Evolutionary conservation across 306 rosid genomes (phyloP).

Genomic region (Cyamopsis tetragonoloba): DNA sequence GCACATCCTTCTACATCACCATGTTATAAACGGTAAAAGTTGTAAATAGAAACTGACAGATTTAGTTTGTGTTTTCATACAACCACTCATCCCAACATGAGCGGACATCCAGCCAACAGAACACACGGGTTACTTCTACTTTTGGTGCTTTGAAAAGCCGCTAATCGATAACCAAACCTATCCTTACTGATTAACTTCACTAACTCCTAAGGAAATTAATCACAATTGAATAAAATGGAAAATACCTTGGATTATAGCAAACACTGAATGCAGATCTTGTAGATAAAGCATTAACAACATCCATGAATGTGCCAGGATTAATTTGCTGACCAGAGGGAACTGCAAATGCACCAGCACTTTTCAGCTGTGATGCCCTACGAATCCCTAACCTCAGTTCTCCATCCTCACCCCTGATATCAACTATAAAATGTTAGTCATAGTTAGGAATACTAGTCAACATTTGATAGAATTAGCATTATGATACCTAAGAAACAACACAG

Average conservation of each 20-base stretch:
- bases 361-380: conserved; percentile 80
- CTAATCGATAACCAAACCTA: no score
- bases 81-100: no score
- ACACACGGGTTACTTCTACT: no score
- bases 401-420: conserved; percentile 70
- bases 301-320: conserved; percentile 46
- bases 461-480: neutral
- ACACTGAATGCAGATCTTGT: conserved; percentile 56
- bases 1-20: neutral
- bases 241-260: conserved; percentile 86
- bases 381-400: conserved; percentile 90
- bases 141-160: no score
- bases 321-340: conserved; percentile 50
- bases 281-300: conserved; percentile 67
- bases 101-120: no score
- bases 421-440: neutral
- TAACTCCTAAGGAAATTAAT: neutral
- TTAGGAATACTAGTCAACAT: neutral
- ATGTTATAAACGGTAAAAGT: no score
- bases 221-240: neutral
- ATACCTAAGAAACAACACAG: conserved; percentile 94
- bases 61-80: no score
- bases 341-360: conserved; percentile 49
- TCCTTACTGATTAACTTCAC: neutral
- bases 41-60: neutral